Base-by-base conservation (phyloP, 768 basidiomycete species). In the Leccinum ochraceum region DNA sequence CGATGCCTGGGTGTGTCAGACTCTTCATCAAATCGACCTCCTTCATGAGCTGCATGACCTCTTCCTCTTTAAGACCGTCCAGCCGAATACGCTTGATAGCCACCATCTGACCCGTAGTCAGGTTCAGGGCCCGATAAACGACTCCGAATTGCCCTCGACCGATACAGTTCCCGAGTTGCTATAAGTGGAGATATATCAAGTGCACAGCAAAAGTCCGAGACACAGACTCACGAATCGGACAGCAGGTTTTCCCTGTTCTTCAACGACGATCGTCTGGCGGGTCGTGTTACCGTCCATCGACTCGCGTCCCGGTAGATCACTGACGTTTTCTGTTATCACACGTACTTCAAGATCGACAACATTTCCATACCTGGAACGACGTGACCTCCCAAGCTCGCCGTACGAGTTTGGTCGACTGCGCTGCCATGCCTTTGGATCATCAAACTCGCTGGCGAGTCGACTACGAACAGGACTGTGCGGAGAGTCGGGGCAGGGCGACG, bases 101-200 rank as follows among this genome's bases (percentile, higher is more conserved):
- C n/a, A 96, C 95, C 86, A 93, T 96, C 74, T 96, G 92, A 16
- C 96, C 96, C 1, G 90, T 95, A 63, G 90, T 89, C 73, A 98
- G 77, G 73, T 99, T 95, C 60, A 99, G 80, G 13, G 96, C 95
- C 14, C 94, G 86, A 74, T 96, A 98, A 6, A 98, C 96, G 9
- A 94, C 86, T 30, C 96, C 96, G 74, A 98, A 98, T 77, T 98
- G 96, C 8, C 96, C 96, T 53, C 92, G 87, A 2, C 96, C 96
- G 64, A 99, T 96, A 72, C 94, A 95, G 75, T 97, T 95, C 32
- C 96, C 96, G 20, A 99, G 81, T 95, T 96, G 94, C 96, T 98
- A 70, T 32, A 65, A 58, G 49, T 10, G 20, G 44, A 37, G 55
- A 42, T 48, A 42, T 49, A 26, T 66, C 3, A 28, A 70, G 63